A percentile compares a stretch with the other conserved stretches of the same genome.
Evolutionary conservation across 192 early-diverging fungal species (phyloP).

Genomic region (Dissophora globulifera): DNA sequence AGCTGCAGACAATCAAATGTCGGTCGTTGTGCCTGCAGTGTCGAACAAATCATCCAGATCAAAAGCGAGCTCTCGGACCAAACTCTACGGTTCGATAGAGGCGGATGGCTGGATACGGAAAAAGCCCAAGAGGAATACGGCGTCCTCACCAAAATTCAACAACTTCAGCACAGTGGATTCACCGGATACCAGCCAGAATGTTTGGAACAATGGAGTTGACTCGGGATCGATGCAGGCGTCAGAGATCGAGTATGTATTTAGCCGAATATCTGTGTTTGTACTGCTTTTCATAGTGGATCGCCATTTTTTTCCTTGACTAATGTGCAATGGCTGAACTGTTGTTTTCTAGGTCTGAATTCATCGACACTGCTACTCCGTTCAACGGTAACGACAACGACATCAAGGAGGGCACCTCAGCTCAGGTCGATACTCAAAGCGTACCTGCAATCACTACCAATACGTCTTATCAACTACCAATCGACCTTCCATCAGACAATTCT

Average conservation of each 20-base stretch:
- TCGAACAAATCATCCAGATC: constrained; percentile 3
- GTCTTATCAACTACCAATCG: constrained; percentile 40
- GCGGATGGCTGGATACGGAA: constrained; percentile 43
- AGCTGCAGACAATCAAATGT: constrained; percentile 23
- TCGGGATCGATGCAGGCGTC: constrained; percentile 27
- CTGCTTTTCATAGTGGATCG: too few relatives aligned
- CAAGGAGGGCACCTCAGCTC: background rate
- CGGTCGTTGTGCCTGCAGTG: constrained; percentile 1
- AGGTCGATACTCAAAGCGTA: constrained; percentile 11
- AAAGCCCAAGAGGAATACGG: constrained; percentile 14
- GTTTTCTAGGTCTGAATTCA: constrained; percentile 5
- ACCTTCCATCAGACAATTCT: constrained; percentile 18
- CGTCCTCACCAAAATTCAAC: constrained; percentile 7
- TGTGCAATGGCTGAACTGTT: background rate
- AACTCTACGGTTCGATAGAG: background rate
- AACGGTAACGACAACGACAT: background rate
- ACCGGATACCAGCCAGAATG: constrained; percentile 1
- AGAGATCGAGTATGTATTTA: constrained; percentile 19
- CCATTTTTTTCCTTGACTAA: too few relatives aligned
- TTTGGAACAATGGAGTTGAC: constrained; percentile 13
- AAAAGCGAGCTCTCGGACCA: background rate
- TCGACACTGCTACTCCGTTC: too few relatives aligned
- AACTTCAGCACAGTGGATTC: constrained; percentile 1
- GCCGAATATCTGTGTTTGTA: too few relatives aligned
- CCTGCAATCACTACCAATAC: constrained; percentile 11